Evolutionary conservation across 1,284 basidiomycete species (phyloP).

Genomic region (Rhodotorula sp.): DNA sequence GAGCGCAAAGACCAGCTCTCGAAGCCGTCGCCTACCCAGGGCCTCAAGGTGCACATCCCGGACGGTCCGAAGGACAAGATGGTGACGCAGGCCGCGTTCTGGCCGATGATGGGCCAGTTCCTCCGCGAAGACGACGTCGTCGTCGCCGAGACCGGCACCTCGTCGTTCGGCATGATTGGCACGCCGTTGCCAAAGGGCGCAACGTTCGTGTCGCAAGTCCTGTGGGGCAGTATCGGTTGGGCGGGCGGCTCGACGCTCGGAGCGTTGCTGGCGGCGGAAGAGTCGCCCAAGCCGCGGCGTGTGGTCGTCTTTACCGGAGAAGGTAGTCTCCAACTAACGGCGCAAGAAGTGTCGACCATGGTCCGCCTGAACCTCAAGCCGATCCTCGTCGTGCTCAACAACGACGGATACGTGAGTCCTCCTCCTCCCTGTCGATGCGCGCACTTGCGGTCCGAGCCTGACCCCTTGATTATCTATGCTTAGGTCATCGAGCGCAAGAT

Average conservation of each 20-base stretch:
- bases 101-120: constrained; percentile 78
- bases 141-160: constrained; percentile 71
- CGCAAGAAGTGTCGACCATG: constrained; percentile 66
- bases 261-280: constrained; percentile 72
- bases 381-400: constrained; percentile 82
- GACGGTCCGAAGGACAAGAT: constrained; percentile 34
- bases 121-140: constrained; percentile 66
- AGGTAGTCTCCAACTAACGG: constrained; percentile 56
- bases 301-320: constrained; percentile 85
- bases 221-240: constrained; percentile 87
- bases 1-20: constrained; percentile 41
- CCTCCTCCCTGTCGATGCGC: background rate
- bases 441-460: background rate
- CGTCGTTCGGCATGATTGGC: constrained; percentile 72
- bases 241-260: constrained; percentile 68
- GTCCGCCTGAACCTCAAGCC: constrained; percentile 65
- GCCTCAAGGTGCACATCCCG: constrained; percentile 21
- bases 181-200: constrained; percentile 68
- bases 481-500: constrained; percentile 75
- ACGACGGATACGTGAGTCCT: constrained; percentile 65
- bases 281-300: constrained; percentile 57
- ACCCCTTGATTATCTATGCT: background rate
- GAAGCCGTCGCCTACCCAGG: constrained; percentile 54
- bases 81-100: constrained; percentile 63
- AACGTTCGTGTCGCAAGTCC: constrained; percentile 68